Evolutionary conservation across 352 stramenopile genomes (phyloP).

Genomic region (Globisporangium iwayamae): DNA sequence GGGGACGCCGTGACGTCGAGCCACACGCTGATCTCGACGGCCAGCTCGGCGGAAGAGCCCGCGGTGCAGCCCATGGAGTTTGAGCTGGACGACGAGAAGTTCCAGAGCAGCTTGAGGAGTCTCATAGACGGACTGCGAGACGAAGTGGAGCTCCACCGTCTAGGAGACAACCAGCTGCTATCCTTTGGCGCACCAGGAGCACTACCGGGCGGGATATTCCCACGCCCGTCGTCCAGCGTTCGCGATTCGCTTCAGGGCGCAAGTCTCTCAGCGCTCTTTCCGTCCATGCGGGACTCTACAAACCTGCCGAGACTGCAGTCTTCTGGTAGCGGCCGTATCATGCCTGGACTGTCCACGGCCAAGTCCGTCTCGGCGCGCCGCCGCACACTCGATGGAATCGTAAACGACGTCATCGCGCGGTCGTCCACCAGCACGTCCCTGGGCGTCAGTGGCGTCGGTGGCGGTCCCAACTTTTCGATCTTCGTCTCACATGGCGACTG

Average conservation of each 20-base stretch:
- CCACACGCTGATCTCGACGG: conserved; percentile 24
- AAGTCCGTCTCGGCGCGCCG: conserved; percentile 7
- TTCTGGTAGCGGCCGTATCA: conserved; percentile 1
- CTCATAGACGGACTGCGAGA: conserved; percentile 74
- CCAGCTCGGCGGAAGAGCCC: conserved; percentile 18
- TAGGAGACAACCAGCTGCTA: conserved; percentile 25
- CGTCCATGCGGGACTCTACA: conserved; percentile 9
- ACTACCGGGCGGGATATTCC: conserved; percentile 9
- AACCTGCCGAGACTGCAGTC: conserved; percentile 11
- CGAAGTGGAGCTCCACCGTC: conserved; percentile 66
- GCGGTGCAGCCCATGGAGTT: conserved; percentile 35
- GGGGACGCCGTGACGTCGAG: conserved; percentile 46
- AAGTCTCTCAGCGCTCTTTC: conserved; percentile 14
- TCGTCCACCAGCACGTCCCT: conserved; percentile 1
- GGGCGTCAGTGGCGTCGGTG: conserved; percentile 1
- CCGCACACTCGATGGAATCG: conserved; percentile 48
- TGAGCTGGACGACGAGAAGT: conserved; percentile 63
- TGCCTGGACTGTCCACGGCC: neutral
- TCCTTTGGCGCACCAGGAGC: conserved; percentile 17
- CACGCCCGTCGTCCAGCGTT: conserved; percentile 11
- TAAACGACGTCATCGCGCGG: conserved; percentile 49
- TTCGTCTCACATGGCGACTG: conserved; percentile 79
- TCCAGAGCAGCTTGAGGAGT: conserved; percentile 53
- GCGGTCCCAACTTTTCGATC: conserved; percentile 33
- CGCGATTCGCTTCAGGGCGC: conserved; percentile 16